These are phyloP conservation scores for Botryotinia calthae DNA, from an alignment of 2,329 filamentous ascomycete species.

Conservation along the genomic window DNA sequence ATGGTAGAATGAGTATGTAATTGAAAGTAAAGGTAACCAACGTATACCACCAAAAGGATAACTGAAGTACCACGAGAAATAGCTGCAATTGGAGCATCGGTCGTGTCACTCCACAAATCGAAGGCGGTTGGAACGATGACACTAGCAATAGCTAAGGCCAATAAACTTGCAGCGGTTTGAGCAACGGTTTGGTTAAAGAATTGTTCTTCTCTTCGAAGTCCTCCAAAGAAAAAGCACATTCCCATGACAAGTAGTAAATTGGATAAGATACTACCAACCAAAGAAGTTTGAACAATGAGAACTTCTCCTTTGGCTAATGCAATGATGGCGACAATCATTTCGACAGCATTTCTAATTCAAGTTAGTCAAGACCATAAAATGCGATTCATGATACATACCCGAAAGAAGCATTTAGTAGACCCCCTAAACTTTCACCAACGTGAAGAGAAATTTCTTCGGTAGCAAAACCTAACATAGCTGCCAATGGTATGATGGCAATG, in stretches of 20 bases:
- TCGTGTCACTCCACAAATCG: constrained; percentile 50
- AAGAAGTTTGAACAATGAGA: constrained; percentile 84
- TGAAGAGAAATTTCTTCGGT: constrained; percentile 86
- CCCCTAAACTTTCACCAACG: constrained; percentile 82
- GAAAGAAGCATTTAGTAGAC: constrained; percentile 86
- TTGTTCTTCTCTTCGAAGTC: constrained; percentile 71
- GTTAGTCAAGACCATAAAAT: constrained; percentile 32
- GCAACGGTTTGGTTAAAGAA: constrained; percentile 91
- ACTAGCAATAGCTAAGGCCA: constrained; percentile 69
- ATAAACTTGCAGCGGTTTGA: constrained; percentile 73
- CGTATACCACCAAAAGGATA: constrained; percentile 82
- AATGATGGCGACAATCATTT: constrained; percentile 84
- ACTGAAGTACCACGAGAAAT: constrained; percentile 72
- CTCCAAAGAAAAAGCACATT: constrained; percentile 83
- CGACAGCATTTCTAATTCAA: constrained; percentile 68
- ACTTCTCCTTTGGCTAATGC: constrained; percentile 67
- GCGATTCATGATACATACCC: constrained; percentile 52
- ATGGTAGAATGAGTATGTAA: constrained; percentile 78
- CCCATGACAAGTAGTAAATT: constrained; percentile 87
- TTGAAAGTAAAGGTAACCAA: constrained; percentile 83
- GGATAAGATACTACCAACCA: constrained; percentile 88
- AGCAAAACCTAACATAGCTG: constrained; percentile 80
- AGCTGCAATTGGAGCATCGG: constrained; percentile 50
- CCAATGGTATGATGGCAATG: constrained; percentile 86
- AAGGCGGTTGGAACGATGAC: constrained; percentile 92